Evolutionary conservation across 441 rosid genomes (phyloP), one percentile per base, ranked within the genome.

Genomic region (Adansonia madagascariensis): DNA sequence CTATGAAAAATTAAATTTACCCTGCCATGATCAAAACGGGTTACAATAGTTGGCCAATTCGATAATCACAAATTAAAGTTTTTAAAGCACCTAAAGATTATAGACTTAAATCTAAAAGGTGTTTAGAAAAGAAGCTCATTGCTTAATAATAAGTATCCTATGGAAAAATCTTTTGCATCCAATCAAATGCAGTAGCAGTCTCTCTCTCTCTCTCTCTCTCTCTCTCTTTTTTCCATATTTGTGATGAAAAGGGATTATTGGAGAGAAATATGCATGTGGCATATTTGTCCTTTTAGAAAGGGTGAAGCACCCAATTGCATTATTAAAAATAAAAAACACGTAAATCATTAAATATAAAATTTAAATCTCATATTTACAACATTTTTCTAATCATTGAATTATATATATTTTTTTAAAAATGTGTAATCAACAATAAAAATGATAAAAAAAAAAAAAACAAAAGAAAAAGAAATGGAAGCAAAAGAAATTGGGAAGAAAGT

Each of bases 401-500:
- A 27, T 27, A 27, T 27, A 27, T 27, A 27, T 52, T 6, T 27
- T 27, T 27, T 27, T 27, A 27, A 27, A 27, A 27, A 27, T 27
- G 31, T 27, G 31, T 1, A 27, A 27, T 27, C 31, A 27, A 27
- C 31, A 27, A 27, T 27, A 27, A 27, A 27, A 27, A 27, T 27
- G 31, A 2, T 27, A 24, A 24, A 24, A 18, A 56, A 24, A 31
- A 27, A 20, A 3, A 18, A 2, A 0, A 6, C 6, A 6, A 6
- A 43, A 50, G 12, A 2, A 14, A 50, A 14, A 14, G 15, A 43
- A 73, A 14, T 24, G 68, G 74, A 71, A 62, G 72, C 75, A 77
- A 59, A 70, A 69, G 73, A 77, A 80, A 80, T 82, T 80, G 83
- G 86, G 76, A 73, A 63, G 77, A 27, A 66, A 80, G 76, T 78